Base-by-base conservation (phyloP, 192 early-diverging fungal species). In the Mortierella hygrophila region DNA sequence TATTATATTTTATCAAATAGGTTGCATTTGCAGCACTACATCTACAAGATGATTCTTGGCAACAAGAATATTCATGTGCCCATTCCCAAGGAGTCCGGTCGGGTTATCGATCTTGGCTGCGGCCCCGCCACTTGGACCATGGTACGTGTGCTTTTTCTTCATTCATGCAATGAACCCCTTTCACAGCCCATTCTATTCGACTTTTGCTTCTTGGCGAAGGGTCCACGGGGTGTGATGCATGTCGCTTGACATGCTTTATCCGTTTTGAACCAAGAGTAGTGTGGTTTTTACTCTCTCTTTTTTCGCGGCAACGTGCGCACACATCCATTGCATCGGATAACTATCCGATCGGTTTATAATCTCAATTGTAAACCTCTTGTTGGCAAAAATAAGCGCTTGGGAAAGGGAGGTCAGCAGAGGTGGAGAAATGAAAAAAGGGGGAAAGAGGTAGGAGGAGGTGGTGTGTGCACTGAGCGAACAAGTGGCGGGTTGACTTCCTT, bases 1-100 rank as follows among this genome's bases (percentile, higher is more conserved):
- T 52, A 52, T 72, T 83, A 78, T 42, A 82, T 88, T 76, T 88
- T 82, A 55, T 75, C 81, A 21, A 88, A 71, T 85, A 90, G 81
- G 77, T 83, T 80, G 74, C 88, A 83, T 72, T 21, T 79, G 49
- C 78, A 85, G 46, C 83, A 85, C n/a, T 86, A 86, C 49, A 72
- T 86, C 37, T 80, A 75, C 84, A 86, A 86, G 68, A 77, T 80
- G 70, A 37, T 86, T 29, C 63, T 78, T 20, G 72, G 70, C 42
- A 73, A 41, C 29, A 86, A 86, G 80, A 83, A 79, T 35, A 52
- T 82, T 42, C 81, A 88, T 74, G 78, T 82, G 18, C 74, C 73
- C 40, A 73, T 71, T 38, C 72, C 75, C 75, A 81, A 81, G 16
- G 87, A 83, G 8, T 79, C 76, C 57, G 65, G 74, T 37, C 54